phyloP scores from a whole-genome alignment of 2,329 filamentous ascomycete species.

The Achaetomium macrosporum region DNA sequence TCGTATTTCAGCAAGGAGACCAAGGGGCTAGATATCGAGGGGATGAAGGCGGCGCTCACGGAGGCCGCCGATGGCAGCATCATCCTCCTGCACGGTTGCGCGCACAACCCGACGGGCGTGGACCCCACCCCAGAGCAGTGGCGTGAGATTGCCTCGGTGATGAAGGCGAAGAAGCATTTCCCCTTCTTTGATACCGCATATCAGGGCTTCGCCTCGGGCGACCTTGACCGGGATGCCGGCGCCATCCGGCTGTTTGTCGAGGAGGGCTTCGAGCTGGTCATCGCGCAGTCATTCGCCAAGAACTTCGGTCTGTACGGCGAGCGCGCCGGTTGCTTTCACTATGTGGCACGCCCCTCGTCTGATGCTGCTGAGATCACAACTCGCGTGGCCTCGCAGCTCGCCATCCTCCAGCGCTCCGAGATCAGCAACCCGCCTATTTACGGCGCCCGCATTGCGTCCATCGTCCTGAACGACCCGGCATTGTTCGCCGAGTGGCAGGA shows the following conservation, averaged over 20 bases:
- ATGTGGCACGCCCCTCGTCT: slow-evolving; percentile 67
- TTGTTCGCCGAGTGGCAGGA: slow-evolving; percentile 91
- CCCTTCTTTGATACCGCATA: slow-evolving; percentile 98
- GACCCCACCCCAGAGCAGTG: slow-evolving; percentile 93
- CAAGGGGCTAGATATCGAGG: slow-evolving; percentile 85
- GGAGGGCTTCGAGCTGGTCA: slow-evolving; percentile 80
- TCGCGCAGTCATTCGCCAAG: slow-evolving; percentile 95
- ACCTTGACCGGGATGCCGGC: slow-evolving; percentile 77
- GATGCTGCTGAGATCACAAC: slow-evolving; percentile 55
- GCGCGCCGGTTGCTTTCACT: slow-evolving; percentile 93
- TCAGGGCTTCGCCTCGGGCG: slow-evolving; percentile 93
- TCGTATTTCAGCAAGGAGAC: slow-evolving; percentile 90
- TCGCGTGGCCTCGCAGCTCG: slow-evolving; percentile 79
- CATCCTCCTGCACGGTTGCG: slow-evolving; percentile 89
- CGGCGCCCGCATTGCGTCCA: slow-evolving; percentile 80
- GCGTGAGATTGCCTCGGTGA: slow-evolving; percentile 76
- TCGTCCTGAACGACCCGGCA: slow-evolving; percentile 72
- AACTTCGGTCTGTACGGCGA: slow-evolving; percentile 97
- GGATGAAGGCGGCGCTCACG: slow-evolving; percentile 69
- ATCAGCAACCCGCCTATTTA: slow-evolving; percentile 97
- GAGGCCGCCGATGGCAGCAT: slow-evolving; percentile 73
- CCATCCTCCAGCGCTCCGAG: slow-evolving; percentile 91
- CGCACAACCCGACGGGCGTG: slow-evolving; percentile 96
- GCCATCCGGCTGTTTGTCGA: slow-evolving; percentile 93
- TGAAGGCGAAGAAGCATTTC: slow-evolving; percentile 77